These are phyloP conservation scores for Gentiana straminea DNA, from an alignment of 257 asterid species.

Conservation along the genomic window DNA sequence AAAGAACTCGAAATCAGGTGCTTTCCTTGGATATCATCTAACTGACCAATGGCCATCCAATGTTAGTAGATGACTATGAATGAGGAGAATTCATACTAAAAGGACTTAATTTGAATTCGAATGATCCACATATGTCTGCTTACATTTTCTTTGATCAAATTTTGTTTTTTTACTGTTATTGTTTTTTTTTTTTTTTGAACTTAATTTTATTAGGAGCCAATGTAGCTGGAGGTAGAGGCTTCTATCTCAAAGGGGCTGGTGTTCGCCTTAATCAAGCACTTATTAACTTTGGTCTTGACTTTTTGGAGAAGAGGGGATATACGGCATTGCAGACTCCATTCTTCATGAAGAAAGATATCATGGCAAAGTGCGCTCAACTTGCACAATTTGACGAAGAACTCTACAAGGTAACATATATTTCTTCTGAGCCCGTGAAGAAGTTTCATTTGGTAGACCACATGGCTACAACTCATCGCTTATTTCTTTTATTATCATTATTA, in stretches of 20 bases:
- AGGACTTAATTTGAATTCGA: too few relatives aligned
- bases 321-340: constrained; percentile 67
- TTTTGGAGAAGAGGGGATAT: constrained; percentile 54
- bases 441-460: too few relatives aligned
- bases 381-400: constrained; percentile 96
- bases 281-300: constrained; percentile 60
- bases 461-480: too few relatives aligned
- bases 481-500: too few relatives aligned
- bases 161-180: too few relatives aligned
- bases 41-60: too few relatives aligned
- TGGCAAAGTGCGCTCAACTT: constrained; percentile 94
- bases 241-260: constrained; percentile 74
- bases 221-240: constrained; percentile 93
- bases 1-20: too few relatives aligned
- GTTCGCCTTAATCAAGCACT: constrained; percentile 78
- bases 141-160: neutral
- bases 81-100: too few relatives aligned
- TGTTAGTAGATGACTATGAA: too few relatives aligned
- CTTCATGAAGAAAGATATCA: constrained; percentile 85
- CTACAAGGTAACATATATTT: constrained; percentile 48
- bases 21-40: too few relatives aligned
- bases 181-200: constrained; percentile 1
- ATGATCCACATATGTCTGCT: neutral
- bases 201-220: constrained; percentile 44
- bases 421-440: too few relatives aligned